These are phyloP conservation scores for Clavispora vitiphila DNA, from an alignment of 805 yeast genomes.

Conservation along the genomic window DNA sequence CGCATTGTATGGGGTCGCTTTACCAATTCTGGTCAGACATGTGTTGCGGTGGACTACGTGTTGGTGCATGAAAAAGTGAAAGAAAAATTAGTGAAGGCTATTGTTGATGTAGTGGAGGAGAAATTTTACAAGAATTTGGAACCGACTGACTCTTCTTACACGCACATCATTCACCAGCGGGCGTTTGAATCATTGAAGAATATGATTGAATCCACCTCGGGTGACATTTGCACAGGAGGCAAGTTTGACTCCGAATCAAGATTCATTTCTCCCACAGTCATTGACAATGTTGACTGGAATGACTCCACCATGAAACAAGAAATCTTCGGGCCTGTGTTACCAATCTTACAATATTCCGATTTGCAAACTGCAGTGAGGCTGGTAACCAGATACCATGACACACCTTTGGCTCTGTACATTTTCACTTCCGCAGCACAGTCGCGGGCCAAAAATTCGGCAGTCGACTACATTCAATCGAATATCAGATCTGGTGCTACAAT, in stretches of 20 bases:
- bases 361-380: constrained; percentile 41
- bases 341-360: constrained; percentile 53
- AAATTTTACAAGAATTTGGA: constrained; percentile 42
- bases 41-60: constrained; percentile 84
- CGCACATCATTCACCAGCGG: constrained; percentile 57
- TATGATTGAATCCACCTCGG: constrained; percentile 47
- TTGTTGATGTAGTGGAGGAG: constrained; percentile 35
- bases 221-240: constrained; percentile 48
- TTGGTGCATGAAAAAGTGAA: constrained; percentile 59
- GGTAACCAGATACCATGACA: constrained; percentile 50
- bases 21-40: constrained; percentile 82
- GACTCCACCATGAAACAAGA: constrained; percentile 75
- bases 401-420: constrained; percentile 78
- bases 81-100: constrained; percentile 42
- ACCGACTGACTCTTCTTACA: constrained; percentile 26
- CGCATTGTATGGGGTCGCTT: constrained; percentile 77
- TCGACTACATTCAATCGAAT: constrained; percentile 38
- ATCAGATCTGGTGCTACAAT: constrained; percentile 70
- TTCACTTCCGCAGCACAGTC: constrained; percentile 46
- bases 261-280: constrained; percentile 68
- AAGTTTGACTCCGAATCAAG: constrained; percentile 33
- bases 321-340: constrained; percentile 82
- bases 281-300: constrained; percentile 55
- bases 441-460: constrained; percentile 40
- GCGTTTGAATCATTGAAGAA: constrained; percentile 45